Base-by-base conservation (phyloP, 192 early-diverging fungal genomes). In the Phlyctochytrium planicorne region DNA sequence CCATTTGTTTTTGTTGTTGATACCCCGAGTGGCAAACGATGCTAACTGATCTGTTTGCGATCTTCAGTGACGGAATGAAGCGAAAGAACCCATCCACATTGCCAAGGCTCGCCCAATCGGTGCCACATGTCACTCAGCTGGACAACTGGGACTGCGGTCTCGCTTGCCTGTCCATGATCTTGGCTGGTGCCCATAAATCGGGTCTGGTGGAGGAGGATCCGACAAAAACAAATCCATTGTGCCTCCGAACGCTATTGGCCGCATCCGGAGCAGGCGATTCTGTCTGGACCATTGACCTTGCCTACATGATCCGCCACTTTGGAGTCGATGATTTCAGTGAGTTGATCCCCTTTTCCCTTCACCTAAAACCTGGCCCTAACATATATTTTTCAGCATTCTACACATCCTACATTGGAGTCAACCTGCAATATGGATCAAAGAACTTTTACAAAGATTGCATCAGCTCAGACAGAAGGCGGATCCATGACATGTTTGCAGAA, bases 261-360 rank as follows among this genome's bases (percentile, higher is more conserved):
- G 52, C 64, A 23, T 34, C 53, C 17, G 55, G 34, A 20, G 60
- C 66, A 14, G 37, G 57, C 2, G 59, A 68, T 14, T 90, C 89
- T 2, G 77, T 93, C 1, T 96, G 94, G 94, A 94, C 94, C 2
- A 93, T 96, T 40, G 92, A 96, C 76, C 75, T 96, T 60, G 94
- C 87, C 0, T 92, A 90, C 63, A 63, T 94, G 23, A 75, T 96
- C 30, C 76, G 82, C 56, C 80, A 84, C 35, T 91, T 85, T 74
- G 78, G 89, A 53, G 78, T 85, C 2, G 75, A 80, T 0, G 93
- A 96, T 78, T 96, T 96, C 74, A 94, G 78, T 83, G 52, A 66
- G 71, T 71, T 25, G 27, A n/a, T 14, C 2, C 20, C 29, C 23
- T n/a, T 17, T n/a, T 1, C 6, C 12, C 47, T 12, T 16, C n/a